These are phyloP conservation scores for Avena atlantica DNA, from an alignment of 176 grass and related monocot genomes.

Conservation along the genomic window DNA sequence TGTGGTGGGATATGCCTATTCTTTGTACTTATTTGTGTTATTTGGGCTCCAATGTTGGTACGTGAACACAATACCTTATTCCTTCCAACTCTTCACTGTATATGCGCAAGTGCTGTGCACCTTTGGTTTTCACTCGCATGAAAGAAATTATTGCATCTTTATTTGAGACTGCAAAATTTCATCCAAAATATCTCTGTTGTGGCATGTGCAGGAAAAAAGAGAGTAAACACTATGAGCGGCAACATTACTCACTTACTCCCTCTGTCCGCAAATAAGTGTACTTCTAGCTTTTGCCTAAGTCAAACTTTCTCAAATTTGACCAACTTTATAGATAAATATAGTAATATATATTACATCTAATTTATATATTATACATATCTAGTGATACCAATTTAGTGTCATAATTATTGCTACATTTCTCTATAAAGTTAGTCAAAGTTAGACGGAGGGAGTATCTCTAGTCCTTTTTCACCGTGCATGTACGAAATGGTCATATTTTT, in stretches of 20 bases:
- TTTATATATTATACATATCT: no score
- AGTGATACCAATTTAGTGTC: no score
- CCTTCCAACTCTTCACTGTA: conserved; percentile 9
- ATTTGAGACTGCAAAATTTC: background rate
- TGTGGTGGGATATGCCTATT: conserved; percentile 96
- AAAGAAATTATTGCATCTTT: conserved; percentile 23
- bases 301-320: no score
- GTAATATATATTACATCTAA: no score
- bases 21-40: conserved; percentile 98
- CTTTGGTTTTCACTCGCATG: background rate
- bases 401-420: background rate
- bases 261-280: no score
- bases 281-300: no score
- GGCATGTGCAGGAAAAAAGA: conserved; percentile 7
- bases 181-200: conserved; percentile 6
- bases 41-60: conserved; percentile 99
- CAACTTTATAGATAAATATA: no score
- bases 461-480: background rate
- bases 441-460: no score
- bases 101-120: background rate
- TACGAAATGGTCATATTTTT: background rate
- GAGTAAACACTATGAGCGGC: background rate
- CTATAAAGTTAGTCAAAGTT: no score
- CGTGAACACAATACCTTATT: conserved; percentile 27
- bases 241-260: background rate